A percentile compares a stretch with the other conserved stretches of the same genome.
These are phyloP conservation scores for Ilyonectria mors-panacis DNA, from an alignment of 2,329 filamentous ascomycete genomes.

Conservation along the genomic window DNA sequence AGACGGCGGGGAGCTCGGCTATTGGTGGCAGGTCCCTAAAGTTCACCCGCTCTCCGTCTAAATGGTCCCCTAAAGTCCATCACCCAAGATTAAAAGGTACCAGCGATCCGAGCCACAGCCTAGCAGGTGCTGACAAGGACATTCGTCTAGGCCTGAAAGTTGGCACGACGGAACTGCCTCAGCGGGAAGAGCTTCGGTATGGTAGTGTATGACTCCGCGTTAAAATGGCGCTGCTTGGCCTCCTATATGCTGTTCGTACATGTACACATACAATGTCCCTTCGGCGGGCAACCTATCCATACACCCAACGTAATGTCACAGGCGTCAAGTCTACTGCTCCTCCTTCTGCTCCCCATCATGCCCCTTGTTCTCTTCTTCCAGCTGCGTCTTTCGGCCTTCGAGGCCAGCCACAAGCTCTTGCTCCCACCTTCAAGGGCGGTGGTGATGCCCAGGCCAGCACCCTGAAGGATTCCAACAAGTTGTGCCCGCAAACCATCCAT, in stretches of 20 bases:
- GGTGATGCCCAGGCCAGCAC: slow-evolving; percentile 83
- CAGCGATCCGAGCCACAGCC: too few relatives aligned
- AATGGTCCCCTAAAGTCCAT: not conserved
- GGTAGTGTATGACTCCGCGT: slow-evolving; percentile 1
- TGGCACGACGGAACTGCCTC: too few relatives aligned
- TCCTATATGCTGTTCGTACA: slow-evolving; percentile 44
- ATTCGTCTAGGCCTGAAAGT: too few relatives aligned
- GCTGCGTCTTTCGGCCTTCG: slow-evolving; percentile 83
- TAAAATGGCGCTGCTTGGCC: slow-evolving; percentile 14
- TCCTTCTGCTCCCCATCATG: slow-evolving; percentile 31
- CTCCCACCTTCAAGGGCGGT: slow-evolving; percentile 83
- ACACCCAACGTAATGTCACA: slow-evolving; percentile 13
- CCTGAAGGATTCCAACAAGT: slow-evolving; percentile 85
- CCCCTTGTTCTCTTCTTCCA: slow-evolving; percentile 73
- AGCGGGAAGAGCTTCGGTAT: not conserved
- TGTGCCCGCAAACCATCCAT: slow-evolving; percentile 85
- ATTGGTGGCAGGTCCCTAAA: not conserved
- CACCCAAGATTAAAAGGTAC: too few relatives aligned
- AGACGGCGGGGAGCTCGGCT: not conserved
- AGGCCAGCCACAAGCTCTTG: slow-evolving; percentile 90
- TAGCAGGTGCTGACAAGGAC: too few relatives aligned
- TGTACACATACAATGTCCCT: slow-evolving; percentile 45
- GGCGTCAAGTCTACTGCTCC: slow-evolving; percentile 14
- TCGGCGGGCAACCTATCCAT: slow-evolving; percentile 28
- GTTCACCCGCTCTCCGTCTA: too few relatives aligned